These are phyloP conservation scores for Globisporangium heterothallicum DNA, from an alignment of 352 stramenopile genomes.

Conservation along the genomic window DNA sequence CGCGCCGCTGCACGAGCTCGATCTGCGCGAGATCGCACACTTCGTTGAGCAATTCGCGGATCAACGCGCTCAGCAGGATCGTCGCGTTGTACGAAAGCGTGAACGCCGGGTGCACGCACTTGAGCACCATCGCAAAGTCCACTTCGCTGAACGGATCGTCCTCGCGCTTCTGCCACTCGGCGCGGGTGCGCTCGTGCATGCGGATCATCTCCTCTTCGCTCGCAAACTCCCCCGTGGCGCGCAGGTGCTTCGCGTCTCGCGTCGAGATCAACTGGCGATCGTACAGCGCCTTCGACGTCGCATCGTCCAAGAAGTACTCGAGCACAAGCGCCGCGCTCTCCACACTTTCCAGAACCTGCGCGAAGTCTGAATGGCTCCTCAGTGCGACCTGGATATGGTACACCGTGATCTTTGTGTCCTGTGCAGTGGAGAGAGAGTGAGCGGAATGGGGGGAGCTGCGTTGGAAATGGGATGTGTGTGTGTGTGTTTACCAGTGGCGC, in stretches of 20 bases:
- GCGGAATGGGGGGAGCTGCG: not conserved
- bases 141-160: slow-evolving; percentile 56
- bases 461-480: not conserved
- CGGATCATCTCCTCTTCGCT: slow-evolving; percentile 36
- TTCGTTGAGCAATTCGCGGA: slow-evolving; percentile 49
- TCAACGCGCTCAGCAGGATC: slow-evolving; percentile 37
- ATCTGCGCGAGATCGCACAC: slow-evolving; percentile 39
- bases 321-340: slow-evolving; percentile 31
- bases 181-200: slow-evolving; percentile 36
- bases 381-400: slow-evolving; percentile 51
- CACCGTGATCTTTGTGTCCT: slow-evolving; percentile 50
- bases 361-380: slow-evolving; percentile 34
- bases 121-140: slow-evolving; percentile 55
- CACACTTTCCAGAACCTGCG: slow-evolving; percentile 27
- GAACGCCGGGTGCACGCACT: slow-evolving; percentile 56
- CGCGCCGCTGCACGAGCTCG: slow-evolving; percentile 22
- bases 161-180: slow-evolving; percentile 52
- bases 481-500: slow-evolving; percentile 26
- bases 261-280: slow-evolving; percentile 31
- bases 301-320: slow-evolving; percentile 50
- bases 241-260: slow-evolving; percentile 41
- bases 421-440: not conserved
- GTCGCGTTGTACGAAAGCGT: slow-evolving; percentile 52
- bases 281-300: slow-evolving; percentile 37
- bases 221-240: not conserved